Percentiles rank a stretch among this genome's conserved stretches.
Conservation (phyloP, 2,329 filamentous ascomycete genomes). For the Fusarium algeriense region DNA sequence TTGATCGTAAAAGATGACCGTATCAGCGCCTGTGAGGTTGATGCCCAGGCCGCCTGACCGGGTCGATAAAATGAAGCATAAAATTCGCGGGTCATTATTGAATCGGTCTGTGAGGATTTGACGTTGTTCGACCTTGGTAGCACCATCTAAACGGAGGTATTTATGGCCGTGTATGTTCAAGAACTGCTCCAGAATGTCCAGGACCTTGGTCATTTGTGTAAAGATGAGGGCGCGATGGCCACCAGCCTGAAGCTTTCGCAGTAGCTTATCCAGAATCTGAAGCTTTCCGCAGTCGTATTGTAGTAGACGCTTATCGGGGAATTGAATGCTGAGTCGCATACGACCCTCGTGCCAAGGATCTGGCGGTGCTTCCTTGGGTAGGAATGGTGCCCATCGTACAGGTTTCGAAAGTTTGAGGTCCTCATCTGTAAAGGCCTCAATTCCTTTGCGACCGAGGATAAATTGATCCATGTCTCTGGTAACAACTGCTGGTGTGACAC, state of each 20-base stretch:
- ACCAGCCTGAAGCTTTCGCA: constrained; percentile 87
- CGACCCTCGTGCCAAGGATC: constrained; percentile 96
- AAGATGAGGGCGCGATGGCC: constrained; percentile 97
- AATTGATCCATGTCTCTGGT: constrained; percentile 80
- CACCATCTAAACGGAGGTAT: constrained; percentile 95
- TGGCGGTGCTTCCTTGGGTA: constrained; percentile 66
- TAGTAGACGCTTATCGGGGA: constrained; percentile 94
- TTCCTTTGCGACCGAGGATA: constrained; percentile 71
- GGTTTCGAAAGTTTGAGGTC: constrained; percentile 70
- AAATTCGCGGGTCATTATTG: constrained; percentile 92
- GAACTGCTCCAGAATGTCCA: constrained; percentile 97
- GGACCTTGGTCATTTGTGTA: constrained; percentile 98
- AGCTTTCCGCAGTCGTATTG: constrained; percentile 99
- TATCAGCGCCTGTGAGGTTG: constrained; percentile 96
- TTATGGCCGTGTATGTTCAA: constrained; percentile 98
- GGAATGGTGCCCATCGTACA: constrained; percentile 67
- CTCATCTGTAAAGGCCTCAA: constrained; percentile 67
- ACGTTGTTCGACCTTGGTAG: constrained; percentile 94
- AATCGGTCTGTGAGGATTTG: constrained; percentile 97
- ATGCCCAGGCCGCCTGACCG: constrained; percentile 95
- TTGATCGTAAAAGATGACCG: constrained; percentile 98
- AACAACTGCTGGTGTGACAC: constrained; percentile 89
- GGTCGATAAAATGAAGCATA: constrained; percentile 95
- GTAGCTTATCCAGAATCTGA: constrained; percentile 85
- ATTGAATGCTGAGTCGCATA: constrained; percentile 93